Percentiles rank a stretch among this genome's conserved stretches.
Conservation (phyloP, 257 asterid species). For the Solanum etuberosum region DNA sequence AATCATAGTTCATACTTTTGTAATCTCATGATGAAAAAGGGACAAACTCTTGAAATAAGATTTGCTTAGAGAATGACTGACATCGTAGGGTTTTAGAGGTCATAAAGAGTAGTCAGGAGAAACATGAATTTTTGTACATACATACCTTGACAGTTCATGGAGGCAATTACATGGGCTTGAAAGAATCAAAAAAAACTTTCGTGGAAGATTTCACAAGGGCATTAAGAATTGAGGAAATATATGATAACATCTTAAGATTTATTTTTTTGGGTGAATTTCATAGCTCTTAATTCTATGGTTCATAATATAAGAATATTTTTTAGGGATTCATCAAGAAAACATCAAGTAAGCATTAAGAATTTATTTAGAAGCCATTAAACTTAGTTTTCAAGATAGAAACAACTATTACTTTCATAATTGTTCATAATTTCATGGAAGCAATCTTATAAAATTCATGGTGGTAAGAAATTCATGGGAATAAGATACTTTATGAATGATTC, state of each 20-base stretch:
- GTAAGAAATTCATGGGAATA: no score
- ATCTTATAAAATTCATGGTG: neutral
- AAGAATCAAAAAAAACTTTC: no score
- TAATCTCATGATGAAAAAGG: neutral
- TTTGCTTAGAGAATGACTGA: no score
- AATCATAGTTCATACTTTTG: neutral
- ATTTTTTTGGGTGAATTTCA: no score
- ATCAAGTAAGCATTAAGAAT: neutral
- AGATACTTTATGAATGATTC: neutral
- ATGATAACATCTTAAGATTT: no score
- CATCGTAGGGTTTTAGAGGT: neutral
- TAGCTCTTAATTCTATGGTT: neutral
- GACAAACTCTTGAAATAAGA: neutral
- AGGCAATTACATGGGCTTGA: neutral
- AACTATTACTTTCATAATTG: neutral
- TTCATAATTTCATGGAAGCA: neutral
- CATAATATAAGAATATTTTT: no score
- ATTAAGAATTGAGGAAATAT: neutral
- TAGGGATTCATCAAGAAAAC: neutral
- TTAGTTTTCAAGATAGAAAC: neutral
- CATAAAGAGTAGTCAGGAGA: neutral
- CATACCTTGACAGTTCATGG: neutral
- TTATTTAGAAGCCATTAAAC: neutral
- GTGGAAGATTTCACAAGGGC: neutral
- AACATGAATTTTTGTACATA: neutral